Conservation (phyloP, 2,329 filamentous ascomycete genomes). For the Fusarium verticillioides region DNA sequence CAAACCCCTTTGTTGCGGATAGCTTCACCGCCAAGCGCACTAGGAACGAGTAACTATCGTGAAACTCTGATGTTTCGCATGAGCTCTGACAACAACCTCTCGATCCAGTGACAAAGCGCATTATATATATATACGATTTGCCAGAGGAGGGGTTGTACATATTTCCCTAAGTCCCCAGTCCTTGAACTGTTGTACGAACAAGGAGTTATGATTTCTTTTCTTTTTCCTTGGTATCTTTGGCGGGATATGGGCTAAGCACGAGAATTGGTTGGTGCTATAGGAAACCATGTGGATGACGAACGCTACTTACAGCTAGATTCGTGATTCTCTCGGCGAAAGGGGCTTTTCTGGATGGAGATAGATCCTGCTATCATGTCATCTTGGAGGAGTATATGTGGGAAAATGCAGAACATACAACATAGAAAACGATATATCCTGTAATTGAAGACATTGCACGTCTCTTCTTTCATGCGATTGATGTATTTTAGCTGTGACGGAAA, state of each 20-base stretch:
- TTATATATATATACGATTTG: background rate
- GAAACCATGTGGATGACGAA: background rate
- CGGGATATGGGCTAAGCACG: background rate
- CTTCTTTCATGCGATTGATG: background rate
- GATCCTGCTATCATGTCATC: constrained; percentile 5
- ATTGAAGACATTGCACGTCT: background rate
- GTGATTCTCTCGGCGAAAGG: background rate
- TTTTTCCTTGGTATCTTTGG: constrained; percentile 15
- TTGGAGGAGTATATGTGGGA: constrained; percentile 9
- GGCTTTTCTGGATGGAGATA: constrained; percentile 1
- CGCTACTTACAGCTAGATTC: constrained; percentile 1
- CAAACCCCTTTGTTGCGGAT: constrained; percentile 43
- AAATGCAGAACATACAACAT: background rate
- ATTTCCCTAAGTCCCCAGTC: background rate
- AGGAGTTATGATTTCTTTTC: constrained; percentile 18
- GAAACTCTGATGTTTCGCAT: constrained; percentile 33
- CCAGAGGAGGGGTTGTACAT: background rate
- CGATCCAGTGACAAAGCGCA: constrained; percentile 9
- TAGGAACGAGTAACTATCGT: constrained; percentile 34
- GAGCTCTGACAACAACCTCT: constrained; percentile 34
- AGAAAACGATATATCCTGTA: constrained; percentile 18
- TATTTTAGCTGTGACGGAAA: background rate
- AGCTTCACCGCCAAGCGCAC: constrained; percentile 46
- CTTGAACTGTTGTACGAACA: background rate
- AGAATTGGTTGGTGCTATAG: constrained; percentile 1